Percentiles rank a stretch among this genome's conserved stretches.
Conservation (phyloP, 2,329 filamentous ascomycete genomes). For the Pseudogymnoascus verrucosus region DNA sequence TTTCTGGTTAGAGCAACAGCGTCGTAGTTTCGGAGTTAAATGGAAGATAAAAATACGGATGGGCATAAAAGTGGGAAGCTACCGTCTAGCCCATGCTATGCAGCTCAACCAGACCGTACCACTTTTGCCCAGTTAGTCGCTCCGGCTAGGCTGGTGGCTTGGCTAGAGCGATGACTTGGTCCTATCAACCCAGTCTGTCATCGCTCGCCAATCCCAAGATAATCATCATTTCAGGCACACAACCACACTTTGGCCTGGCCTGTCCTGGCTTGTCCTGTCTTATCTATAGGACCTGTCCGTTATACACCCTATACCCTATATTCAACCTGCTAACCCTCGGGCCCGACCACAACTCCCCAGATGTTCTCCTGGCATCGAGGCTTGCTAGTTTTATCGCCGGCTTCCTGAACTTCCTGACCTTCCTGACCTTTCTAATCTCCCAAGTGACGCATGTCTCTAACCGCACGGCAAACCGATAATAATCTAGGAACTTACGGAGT, state of each 20-base stretch:
- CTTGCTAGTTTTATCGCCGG: not conserved
- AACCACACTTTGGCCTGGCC: not conserved
- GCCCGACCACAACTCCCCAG: not conserved
- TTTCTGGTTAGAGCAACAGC: not conserved
- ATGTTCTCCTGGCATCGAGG: not conserved
- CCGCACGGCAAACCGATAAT: constrained; percentile 2
- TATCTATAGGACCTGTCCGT: not conserved
- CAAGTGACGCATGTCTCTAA: constrained; percentile 9
- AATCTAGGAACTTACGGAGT: constrained; percentile 7
- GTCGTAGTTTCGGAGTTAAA: not conserved
- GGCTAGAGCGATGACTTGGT: constrained; percentile 4
- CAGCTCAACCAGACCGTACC: not conserved
- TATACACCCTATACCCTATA: not conserved
- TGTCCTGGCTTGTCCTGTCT: not conserved
- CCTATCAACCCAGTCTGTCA: constrained; percentile 7
- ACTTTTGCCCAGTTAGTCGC: not conserved
- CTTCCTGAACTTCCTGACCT: not conserved
- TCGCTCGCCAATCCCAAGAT: constrained; percentile 6
- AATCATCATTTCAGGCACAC: constrained; percentile 8
- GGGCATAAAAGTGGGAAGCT: not conserved
- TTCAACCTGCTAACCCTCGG: not conserved
- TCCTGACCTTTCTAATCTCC: not conserved
- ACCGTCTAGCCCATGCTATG: not conserved
- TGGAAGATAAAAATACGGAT: constrained; percentile 3
- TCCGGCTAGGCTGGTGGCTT: constrained; percentile 5